Evolutionary conservation across 2,329 filamentous ascomycete genomes (phyloP).

Genomic region (Scorias spongiosa): DNA sequence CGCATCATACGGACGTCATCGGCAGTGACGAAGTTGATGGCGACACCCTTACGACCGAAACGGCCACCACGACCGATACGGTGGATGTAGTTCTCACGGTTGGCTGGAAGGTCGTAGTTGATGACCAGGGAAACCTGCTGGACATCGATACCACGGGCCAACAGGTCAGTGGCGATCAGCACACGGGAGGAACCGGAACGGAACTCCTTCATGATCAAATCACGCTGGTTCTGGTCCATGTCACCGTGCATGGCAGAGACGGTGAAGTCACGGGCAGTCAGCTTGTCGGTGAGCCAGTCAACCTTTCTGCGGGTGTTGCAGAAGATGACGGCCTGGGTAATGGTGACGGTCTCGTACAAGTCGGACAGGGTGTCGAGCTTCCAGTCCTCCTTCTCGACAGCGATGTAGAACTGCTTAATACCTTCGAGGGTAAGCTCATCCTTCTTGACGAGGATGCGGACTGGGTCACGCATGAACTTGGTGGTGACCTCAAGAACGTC

Average conservation of each 20-base stretch:
- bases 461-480: conserved; percentile 99
- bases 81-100: conserved; percentile 99
- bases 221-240: conserved; percentile 96
- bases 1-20: conserved; percentile 99
- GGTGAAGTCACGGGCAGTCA: conserved; percentile 92
- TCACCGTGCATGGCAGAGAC: conserved; percentile 99
- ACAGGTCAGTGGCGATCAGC: conserved; percentile 90
- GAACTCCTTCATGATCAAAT: conserved; percentile 99
- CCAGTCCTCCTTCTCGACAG: conserved; percentile 99
- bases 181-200: conserved; percentile 96
- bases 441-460: conserved; percentile 99
- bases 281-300: conserved; percentile 99
- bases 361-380: conserved; percentile 98
- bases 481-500: conserved; percentile 98
- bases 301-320: conserved; percentile 99
- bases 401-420: conserved; percentile 99
- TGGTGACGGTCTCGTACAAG: conserved; percentile 97
- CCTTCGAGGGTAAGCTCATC: conserved; percentile 98
- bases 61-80: conserved; percentile 98
- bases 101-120: conserved; percentile 98
- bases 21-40: conserved; percentile 99
- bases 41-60: conserved; percentile 99
- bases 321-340: conserved; percentile 99
- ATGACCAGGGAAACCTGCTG: conserved; percentile 99
- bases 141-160: conserved; percentile 99